phyloP scores from a whole-genome alignment of 2,329 filamentous ascomycete species.

The Hawksworthiomyces lignivorus region DNA sequence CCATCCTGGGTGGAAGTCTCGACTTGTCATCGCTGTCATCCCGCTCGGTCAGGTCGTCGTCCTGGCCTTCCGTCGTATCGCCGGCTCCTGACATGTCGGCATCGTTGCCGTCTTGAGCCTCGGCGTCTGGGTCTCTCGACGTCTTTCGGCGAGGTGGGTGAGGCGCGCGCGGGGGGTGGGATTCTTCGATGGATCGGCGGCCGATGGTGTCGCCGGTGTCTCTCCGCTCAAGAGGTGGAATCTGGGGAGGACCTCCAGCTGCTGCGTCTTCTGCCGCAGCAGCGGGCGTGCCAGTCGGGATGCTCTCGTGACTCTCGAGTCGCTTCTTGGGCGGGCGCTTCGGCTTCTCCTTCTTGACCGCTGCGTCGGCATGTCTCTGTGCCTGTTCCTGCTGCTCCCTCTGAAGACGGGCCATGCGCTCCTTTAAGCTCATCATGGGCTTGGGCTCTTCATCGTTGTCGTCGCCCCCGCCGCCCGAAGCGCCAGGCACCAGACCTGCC shows the following conservation, averaged over 20 bases:
- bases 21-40: conserved; percentile 65
- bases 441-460: conserved; percentile 73
- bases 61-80: conserved; percentile 54
- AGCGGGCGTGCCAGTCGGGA: conserved; percentile 3
- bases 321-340: conserved; percentile 69
- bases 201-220: conserved; percentile 39
- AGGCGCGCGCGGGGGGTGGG: conserved; percentile 29
- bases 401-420: conserved; percentile 88
- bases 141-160: conserved; percentile 45
- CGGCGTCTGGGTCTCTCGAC: conserved; percentile 35
- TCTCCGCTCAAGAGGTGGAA: conserved; percentile 34
- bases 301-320: conserved; percentile 40
- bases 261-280: conserved; percentile 23
- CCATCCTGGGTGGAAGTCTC: conserved; percentile 18
- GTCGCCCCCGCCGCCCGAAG: conserved; percentile 22
- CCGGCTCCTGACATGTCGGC: conserved; percentile 58
- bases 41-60: conserved; percentile 56
- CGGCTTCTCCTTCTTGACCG: conserved; percentile 78
- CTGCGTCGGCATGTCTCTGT: conserved; percentile 68
- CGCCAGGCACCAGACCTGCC: conserved; percentile 49
- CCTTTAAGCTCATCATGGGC: conserved; percentile 84
- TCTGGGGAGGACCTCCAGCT: conserved; percentile 22
- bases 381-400: conserved; percentile 91
- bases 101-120: conserved; percentile 53
- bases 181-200: conserved; percentile 44